Conservation (phyloP, 2,329 filamentous ascomycete species). For the Arthrobotrys sphaeroides region DNA sequence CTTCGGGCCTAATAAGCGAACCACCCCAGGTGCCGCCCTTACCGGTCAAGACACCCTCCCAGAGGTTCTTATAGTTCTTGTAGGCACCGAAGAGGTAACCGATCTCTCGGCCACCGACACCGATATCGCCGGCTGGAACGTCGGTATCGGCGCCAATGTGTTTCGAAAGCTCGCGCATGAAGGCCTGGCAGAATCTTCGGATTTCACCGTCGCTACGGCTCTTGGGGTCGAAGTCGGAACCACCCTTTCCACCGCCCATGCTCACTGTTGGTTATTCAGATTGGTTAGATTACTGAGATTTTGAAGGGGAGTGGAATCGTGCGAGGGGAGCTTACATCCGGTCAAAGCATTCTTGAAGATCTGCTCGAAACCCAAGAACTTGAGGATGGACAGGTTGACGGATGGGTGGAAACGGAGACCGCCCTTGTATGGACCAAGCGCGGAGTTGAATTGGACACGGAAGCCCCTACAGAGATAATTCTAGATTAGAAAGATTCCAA, state of each 20-base stretch:
- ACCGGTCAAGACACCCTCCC: conserved; percentile 95
- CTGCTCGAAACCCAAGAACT: conserved; percentile 99
- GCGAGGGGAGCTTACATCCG: conserved; percentile 73
- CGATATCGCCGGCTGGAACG: conserved; percentile 96
- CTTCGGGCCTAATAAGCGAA: conserved; percentile 91
- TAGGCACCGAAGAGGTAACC: conserved; percentile 96
- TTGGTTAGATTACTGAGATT: too few species aligned
- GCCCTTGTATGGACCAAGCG: conserved; percentile 97
- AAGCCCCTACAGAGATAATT: conserved; percentile 83
- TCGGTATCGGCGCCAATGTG: conserved; percentile 97
- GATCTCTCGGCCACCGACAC: conserved; percentile 89
- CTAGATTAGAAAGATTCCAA: background rate
- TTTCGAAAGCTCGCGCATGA: conserved; percentile 94
- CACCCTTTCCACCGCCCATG: conserved; percentile 98
- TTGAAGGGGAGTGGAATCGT: conserved; percentile 7
- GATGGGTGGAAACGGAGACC: conserved; percentile 93
- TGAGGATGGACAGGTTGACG: conserved; percentile 82
- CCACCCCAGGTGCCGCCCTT: conserved; percentile 96
- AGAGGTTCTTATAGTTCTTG: conserved; percentile 85
- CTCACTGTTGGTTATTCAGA: conserved; percentile 67
- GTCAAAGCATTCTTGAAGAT: conserved; percentile 99
- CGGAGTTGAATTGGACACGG: conserved; percentile 98
- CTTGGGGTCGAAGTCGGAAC: conserved; percentile 98
- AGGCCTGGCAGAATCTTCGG: conserved; percentile 92
- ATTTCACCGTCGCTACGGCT: conserved; percentile 98